A percentile compares a stretch with the other conserved stretches of the same genome.
Conservation (phyloP, 2,329 filamentous ascomycete species). For the Chrysosporium keratinophilum region DNA sequence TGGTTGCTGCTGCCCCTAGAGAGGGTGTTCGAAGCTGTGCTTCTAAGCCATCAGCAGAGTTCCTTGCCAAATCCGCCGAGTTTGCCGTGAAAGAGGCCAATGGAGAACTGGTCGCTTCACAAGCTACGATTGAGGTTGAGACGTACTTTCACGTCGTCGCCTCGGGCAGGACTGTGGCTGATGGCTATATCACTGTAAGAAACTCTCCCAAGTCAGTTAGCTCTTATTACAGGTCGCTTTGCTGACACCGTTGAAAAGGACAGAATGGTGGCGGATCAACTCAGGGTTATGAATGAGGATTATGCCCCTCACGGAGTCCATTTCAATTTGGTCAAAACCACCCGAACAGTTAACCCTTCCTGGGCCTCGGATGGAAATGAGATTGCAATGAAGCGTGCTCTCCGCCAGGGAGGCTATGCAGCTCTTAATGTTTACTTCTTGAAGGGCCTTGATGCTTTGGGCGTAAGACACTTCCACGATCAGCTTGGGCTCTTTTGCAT, state of each 20-base stretch:
- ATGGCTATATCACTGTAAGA: slow-evolving; percentile 26
- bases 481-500: background rate
- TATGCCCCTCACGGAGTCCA: slow-evolving; percentile 13
- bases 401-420: slow-evolving; percentile 21
- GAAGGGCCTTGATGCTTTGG: slow-evolving; percentile 6
- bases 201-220: slow-evolving; percentile 1
- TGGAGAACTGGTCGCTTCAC: background rate
- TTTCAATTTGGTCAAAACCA: slow-evolving; percentile 13
- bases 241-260: slow-evolving; percentile 7
- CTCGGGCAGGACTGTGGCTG: slow-evolving; percentile 21
- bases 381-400: slow-evolving; percentile 15
- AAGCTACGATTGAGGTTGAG: slow-evolving; percentile 27
- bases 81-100: slow-evolving; percentile 1
- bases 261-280: slow-evolving; percentile 14
- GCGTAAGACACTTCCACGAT: background rate
- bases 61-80: background rate
- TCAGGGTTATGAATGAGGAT: slow-evolving; percentile 15
- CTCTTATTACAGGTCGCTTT: background rate
- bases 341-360: slow-evolving; percentile 14
- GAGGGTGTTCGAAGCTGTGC: slow-evolving; percentile 7
- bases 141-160: slow-evolving; percentile 40
- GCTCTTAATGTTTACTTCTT: slow-evolving; percentile 24
- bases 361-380: slow-evolving; percentile 15
- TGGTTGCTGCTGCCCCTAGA: slow-evolving; percentile 4
- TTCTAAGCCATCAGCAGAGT: slow-evolving; percentile 8